Evolutionary conservation across 768 basidiomycete genomes (phyloP).

Genomic region (Hericium coralloides): DNA sequence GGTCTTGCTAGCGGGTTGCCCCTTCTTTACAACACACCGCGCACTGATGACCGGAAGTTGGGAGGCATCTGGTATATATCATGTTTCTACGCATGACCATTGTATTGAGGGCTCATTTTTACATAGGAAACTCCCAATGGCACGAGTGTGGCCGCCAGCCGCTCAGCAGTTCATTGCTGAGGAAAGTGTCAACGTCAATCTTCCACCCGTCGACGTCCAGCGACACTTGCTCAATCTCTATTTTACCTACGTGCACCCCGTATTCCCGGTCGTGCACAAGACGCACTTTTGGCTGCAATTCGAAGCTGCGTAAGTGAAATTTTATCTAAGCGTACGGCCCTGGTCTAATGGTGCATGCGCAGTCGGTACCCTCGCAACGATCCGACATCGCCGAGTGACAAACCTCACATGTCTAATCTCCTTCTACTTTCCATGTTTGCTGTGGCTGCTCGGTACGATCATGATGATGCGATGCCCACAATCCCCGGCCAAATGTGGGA

Average conservation of each 20-base stretch:
- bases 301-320: slow-evolving; percentile 14
- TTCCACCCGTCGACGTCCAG: slow-evolving; percentile 59
- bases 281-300: slow-evolving; percentile 60
- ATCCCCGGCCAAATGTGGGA: slow-evolving; percentile 56
- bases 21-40: slow-evolving; percentile 55
- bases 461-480: slow-evolving; percentile 35
- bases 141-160: slow-evolving; percentile 62
- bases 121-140: slow-evolving; percentile 62
- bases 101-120: slow-evolving; percentile 9
- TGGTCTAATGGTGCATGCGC: not conserved
- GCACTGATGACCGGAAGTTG: slow-evolving; percentile 58
- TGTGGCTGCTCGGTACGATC: slow-evolving; percentile 64
- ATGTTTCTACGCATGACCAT: not conserved
- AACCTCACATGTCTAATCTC: slow-evolving; percentile 44
- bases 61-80: slow-evolving; percentile 54
- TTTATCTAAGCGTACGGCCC: not conserved
- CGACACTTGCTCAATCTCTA: slow-evolving; percentile 65
- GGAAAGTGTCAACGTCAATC: slow-evolving; percentile 32
- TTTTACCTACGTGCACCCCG: slow-evolving; percentile 78
- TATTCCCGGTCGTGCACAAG: slow-evolving; percentile 77
- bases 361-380: not conserved
- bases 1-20: slow-evolving; percentile 71
- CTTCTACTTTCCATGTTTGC: slow-evolving; percentile 77
- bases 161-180: slow-evolving; percentile 35
- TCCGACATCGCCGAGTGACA: slow-evolving; percentile 26